Evolutionary conservation across 345 rosid genomes (phyloP).

Genomic region (Firmiana major): DNA sequence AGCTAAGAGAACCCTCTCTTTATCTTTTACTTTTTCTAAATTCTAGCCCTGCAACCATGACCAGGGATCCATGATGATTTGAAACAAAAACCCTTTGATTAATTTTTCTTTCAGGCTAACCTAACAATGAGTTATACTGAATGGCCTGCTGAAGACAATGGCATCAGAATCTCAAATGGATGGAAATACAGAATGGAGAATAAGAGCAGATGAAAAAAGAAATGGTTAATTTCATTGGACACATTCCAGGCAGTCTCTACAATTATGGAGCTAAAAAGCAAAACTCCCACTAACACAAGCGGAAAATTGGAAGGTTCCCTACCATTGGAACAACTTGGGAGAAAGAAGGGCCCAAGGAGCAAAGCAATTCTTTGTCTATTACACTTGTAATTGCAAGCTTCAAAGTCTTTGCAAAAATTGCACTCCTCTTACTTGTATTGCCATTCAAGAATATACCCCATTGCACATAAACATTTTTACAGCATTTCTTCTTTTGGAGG

Average conservation of each 20-base stretch:
- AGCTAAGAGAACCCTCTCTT: background rate
- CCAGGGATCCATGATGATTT: background rate
- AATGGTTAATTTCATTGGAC: slow-evolving; percentile 32
- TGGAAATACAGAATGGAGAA: background rate
- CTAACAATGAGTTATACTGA: background rate
- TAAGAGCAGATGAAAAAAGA: background rate
- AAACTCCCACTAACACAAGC: slow-evolving; percentile 26
- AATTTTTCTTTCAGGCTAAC: background rate
- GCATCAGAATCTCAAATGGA: background rate
- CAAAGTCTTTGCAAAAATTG: background rate
- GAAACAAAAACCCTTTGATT: background rate
- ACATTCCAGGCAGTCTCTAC: slow-evolving; percentile 33
- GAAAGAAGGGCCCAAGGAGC: slow-evolving; percentile 18
- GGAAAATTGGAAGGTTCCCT: slow-evolving; percentile 18
- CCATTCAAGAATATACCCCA: slow-evolving; percentile 24
- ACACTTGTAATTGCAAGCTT: slow-evolving; percentile 30
- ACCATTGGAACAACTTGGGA: slow-evolving; percentile 16
- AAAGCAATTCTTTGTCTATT: slow-evolving; percentile 20
- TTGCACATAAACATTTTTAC: slow-evolving; percentile 12
- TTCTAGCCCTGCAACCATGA: background rate
- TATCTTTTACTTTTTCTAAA: background rate
- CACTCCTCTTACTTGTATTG: slow-evolving; percentile 9
- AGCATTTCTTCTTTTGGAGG: slow-evolving; percentile 18
- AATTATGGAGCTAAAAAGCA: slow-evolving; percentile 27
- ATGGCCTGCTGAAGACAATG: background rate